Conservation (phyloP, 129 eudicot genomes). For the Scalesia atractyloides region DNA sequence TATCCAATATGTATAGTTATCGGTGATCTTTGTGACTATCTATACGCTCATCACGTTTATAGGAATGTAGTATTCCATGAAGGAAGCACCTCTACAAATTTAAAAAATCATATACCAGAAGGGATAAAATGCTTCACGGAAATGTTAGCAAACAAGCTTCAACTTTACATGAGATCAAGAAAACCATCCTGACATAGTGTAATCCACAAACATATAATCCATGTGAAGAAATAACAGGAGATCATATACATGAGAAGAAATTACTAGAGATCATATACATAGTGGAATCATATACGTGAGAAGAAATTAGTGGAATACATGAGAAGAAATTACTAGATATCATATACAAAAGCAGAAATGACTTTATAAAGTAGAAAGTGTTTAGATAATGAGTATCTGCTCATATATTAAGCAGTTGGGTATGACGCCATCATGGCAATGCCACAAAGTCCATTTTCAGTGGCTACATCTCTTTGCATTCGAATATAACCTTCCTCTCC, state of each 20-base stretch:
- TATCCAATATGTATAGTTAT: too few relatives aligned
- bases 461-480: slow-evolving; percentile 26
- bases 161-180: neutral
- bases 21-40: too few relatives aligned
- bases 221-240: neutral
- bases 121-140: too few relatives aligned
- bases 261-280: too few relatives aligned
- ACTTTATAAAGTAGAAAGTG: neutral
- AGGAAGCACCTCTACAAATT: too few relatives aligned
- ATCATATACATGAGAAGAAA: too few relatives aligned
- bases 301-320: neutral
- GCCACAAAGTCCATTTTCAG: slow-evolving; percentile 24
- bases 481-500: slow-evolving; percentile 36
- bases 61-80: too few relatives aligned
- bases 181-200: neutral
- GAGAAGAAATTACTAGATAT: neutral
- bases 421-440: slow-evolving; percentile 35
- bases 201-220: neutral
- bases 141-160: neutral
- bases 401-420: slow-evolving; percentile 18
- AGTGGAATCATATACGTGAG: neutral
- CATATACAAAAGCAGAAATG: neutral
- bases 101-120: too few relatives aligned
- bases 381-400: neutral
- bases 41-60: too few relatives aligned